Conservation (phyloP, 345 rosid genomes). For the Murraya paniculata region DNA sequence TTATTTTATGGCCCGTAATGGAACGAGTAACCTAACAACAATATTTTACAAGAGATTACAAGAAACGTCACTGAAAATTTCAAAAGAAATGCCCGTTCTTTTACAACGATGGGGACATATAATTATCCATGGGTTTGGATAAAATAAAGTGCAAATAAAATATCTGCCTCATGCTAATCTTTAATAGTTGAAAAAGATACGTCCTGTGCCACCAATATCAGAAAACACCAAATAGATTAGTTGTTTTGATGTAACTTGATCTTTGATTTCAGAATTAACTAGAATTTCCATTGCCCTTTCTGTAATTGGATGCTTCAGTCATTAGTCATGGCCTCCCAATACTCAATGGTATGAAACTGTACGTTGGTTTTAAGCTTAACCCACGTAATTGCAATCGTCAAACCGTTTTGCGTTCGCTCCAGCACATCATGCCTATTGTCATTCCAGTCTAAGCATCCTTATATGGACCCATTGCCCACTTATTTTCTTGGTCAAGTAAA, state of each 20-base stretch:
- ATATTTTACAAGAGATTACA: background rate
- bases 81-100: background rate
- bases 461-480: background rate
- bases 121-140: background rate
- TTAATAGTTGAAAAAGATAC: background rate
- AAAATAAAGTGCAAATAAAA: constrained; percentile 6
- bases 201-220: background rate
- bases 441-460: background rate
- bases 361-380: background rate
- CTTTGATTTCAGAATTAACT: background rate
- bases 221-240: background rate
- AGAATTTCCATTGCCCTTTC: no score
- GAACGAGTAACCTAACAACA: background rate
- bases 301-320: background rate
- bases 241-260: background rate
- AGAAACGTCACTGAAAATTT: background rate
- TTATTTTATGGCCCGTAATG: background rate
- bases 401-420: background rate
- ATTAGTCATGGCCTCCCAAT: background rate
- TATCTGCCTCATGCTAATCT: background rate
- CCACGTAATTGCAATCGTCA: background rate
- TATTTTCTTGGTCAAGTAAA: background rate
- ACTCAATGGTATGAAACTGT: background rate
- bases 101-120: background rate
- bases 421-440: background rate